These are phyloP conservation scores for Bathelium albidoporum DNA, from an alignment of 495 filamentous ascomycete genomes.

Conservation along the genomic window DNA sequence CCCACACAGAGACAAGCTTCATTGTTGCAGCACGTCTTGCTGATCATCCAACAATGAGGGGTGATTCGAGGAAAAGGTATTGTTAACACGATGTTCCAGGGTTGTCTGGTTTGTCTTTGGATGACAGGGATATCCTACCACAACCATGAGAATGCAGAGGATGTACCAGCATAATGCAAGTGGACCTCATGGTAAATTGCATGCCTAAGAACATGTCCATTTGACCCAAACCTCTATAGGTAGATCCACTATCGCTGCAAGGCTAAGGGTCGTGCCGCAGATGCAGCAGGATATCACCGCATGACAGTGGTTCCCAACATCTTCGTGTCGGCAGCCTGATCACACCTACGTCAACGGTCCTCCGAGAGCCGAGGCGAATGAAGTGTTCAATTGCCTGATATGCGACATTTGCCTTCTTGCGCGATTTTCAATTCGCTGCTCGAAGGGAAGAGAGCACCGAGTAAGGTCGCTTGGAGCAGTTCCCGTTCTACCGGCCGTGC, in stretches of 20 bases:
- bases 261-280: neutral
- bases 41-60: neutral
- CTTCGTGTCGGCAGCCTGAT: neutral
- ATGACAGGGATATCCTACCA: neutral
- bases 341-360: neutral
- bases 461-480: neutral
- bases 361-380: neutral
- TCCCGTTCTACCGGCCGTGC: slow-evolving; percentile 10
- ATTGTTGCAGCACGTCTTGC: neutral
- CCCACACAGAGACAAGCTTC: neutral
- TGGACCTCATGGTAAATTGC: neutral
- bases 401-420: neutral
- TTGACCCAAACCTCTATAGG: neutral
- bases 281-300: neutral
- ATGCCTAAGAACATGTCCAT: neutral
- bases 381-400: neutral
- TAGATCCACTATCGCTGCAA: neutral
- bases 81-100: neutral
- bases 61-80: neutral
- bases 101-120: neutral
- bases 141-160: neutral
- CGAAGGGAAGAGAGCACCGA: neutral
- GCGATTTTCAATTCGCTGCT: too few relatives aligned
- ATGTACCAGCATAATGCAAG: neutral
- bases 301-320: neutral